These are phyloP conservation scores for Proliferodiscus dingleyae DNA, from an alignment of 2,329 filamentous ascomycete species.

Conservation along the genomic window DNA sequence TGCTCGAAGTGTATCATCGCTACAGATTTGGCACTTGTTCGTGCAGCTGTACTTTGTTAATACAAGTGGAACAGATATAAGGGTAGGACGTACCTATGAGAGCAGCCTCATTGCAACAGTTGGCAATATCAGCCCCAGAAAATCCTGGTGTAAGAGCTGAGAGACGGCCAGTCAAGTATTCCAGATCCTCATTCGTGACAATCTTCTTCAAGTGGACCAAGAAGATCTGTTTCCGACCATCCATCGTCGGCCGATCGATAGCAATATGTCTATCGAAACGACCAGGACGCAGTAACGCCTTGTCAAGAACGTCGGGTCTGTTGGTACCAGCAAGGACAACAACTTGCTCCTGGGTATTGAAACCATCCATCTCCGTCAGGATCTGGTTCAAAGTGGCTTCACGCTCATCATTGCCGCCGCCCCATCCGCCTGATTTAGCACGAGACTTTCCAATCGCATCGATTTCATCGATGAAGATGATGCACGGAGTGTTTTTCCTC, in stretches of 20 bases:
- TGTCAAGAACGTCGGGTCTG: conserved; percentile 88
- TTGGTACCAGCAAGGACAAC: conserved; percentile 97
- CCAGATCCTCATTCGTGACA: conserved; percentile 83
- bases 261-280: conserved; percentile 95
- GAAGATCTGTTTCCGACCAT: conserved; percentile 94
- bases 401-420: conserved; percentile 92
- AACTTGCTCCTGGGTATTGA: conserved; percentile 94
- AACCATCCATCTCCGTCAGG: conserved; percentile 97
- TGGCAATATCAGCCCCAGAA: conserved; percentile 95
- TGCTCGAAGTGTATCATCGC: conserved; percentile 91
- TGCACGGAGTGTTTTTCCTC: conserved; percentile 93
- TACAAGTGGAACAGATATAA: background rate
- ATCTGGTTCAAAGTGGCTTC: conserved; percentile 98
- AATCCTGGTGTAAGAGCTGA: conserved; percentile 93
- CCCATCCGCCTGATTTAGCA: conserved; percentile 70
- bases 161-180: conserved; percentile 81
- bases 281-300: conserved; percentile 91
- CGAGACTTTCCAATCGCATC: conserved; percentile 93
- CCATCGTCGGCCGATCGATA: conserved; percentile 95
- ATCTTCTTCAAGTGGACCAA: conserved; percentile 92
- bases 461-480: conserved; percentile 99
- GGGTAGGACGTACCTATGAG: conserved; percentile 70
- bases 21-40: conserved; percentile 73
- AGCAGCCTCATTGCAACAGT: conserved; percentile 96
- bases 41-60: conserved; percentile 63